Percentiles rank a stretch among this genome's conserved stretches.
Conservation (phyloP, 768 basidiomycete species). For the Auriscalpium microsporum region DNA sequence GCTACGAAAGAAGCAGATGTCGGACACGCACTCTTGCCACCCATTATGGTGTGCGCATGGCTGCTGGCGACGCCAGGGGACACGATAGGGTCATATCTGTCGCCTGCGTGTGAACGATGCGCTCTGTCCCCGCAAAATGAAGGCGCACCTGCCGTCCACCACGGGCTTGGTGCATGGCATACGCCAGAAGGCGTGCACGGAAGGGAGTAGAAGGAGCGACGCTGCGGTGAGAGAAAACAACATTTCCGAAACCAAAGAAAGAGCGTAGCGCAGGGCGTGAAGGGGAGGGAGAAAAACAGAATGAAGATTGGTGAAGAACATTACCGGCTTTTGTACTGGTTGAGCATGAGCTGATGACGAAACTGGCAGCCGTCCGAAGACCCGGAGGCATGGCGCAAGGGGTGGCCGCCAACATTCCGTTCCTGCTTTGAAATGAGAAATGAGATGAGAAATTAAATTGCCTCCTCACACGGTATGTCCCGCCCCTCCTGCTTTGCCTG, state of each 20-base stretch:
- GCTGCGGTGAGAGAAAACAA: background rate
- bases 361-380: too few species aligned
- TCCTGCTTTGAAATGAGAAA: too few species aligned
- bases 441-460: too few species aligned
- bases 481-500: too few species aligned
- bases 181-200: constrained; percentile 7
- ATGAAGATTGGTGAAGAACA: background rate
- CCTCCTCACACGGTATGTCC: too few species aligned
- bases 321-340: background rate
- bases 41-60: constrained; percentile 12
- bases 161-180: constrained; percentile 7
- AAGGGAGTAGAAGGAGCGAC: constrained; percentile 2
- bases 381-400: too few species aligned
- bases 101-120: background rate
- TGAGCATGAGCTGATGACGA: too few species aligned
- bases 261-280: background rate
- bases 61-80: constrained; percentile 1
- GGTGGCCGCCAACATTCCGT: too few species aligned
- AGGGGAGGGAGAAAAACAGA: background rate
- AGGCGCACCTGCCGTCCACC: background rate
- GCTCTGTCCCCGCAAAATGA: background rate
- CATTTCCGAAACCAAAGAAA: background rate
- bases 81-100: constrained; percentile 11
- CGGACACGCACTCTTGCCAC: constrained; percentile 4
- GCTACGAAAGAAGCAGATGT: background rate